Evolutionary conservation across 768 basidiomycete genomes (phyloP).

Genomic region (Dacryopinax spathularia): DNA sequence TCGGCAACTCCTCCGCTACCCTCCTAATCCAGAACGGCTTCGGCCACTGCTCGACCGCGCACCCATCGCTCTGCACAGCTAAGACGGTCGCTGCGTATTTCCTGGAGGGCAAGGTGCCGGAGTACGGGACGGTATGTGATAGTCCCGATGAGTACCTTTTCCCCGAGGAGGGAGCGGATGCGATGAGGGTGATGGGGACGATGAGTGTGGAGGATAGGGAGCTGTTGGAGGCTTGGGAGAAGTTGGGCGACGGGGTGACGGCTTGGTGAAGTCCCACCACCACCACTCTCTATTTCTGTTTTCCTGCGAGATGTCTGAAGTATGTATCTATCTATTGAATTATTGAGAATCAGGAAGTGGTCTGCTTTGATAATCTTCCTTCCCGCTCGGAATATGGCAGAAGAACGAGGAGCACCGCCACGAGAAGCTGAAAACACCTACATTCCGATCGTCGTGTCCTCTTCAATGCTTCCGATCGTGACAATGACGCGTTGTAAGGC

Average conservation of each 20-base stretch:
- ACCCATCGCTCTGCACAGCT: slow-evolving; percentile 14
- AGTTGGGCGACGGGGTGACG: neutral
- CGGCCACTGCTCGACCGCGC: slow-evolving; percentile 14
- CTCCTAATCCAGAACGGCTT: slow-evolving; percentile 14
- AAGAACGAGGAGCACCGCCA: too few species aligned
- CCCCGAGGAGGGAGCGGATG: neutral
- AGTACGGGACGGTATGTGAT: slow-evolving; percentile 8
- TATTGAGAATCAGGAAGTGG: too few species aligned
- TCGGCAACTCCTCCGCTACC: slow-evolving; percentile 8
- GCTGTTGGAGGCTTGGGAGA: neutral
- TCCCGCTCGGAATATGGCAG: too few species aligned
- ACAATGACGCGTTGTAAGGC: too few species aligned
- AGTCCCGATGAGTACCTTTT: slow-evolving; percentile 10
- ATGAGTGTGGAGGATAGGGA: neutral
- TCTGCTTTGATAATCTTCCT: too few species aligned
- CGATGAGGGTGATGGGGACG: neutral
- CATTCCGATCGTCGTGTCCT: too few species aligned
- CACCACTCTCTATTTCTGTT: too few species aligned
- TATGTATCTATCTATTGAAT: too few species aligned
- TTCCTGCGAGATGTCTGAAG: too few species aligned
- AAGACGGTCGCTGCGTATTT: slow-evolving; percentile 11
- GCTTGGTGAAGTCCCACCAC: neutral
- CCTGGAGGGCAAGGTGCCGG: slow-evolving; percentile 11
- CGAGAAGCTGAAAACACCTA: too few species aligned
- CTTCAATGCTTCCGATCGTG: too few species aligned